Conservation (phyloP, 495 filamentous ascomycete genomes). For the Chaetomidium leptoderma region DNA sequence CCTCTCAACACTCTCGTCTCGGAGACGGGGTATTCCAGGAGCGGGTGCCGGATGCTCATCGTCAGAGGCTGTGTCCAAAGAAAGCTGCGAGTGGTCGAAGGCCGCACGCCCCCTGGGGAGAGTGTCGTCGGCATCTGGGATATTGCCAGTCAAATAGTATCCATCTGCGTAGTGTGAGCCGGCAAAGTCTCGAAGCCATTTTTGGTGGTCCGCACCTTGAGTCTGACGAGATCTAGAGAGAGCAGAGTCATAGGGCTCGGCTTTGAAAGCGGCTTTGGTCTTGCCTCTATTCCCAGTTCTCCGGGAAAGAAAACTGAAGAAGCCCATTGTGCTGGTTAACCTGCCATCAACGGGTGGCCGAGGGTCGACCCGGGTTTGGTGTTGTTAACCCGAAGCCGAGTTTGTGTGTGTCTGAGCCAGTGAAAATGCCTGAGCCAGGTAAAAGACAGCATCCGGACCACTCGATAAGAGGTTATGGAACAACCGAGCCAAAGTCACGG, state of each 20-base stretch:
- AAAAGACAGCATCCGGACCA: no score
- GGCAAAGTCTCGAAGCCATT: not conserved
- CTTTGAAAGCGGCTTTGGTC: conserved; percentile 25
- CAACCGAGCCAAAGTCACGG: no score
- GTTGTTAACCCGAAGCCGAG: no score
- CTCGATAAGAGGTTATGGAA: no score
- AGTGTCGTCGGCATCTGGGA: conserved; percentile 26
- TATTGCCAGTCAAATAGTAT: conserved; percentile 32
- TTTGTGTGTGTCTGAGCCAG: no score
- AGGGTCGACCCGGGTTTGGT: not conserved
- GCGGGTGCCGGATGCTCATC: conserved; percentile 29
- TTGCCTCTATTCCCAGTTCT: conserved; percentile 28
- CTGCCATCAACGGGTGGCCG: conserved; percentile 23
- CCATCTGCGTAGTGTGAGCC: conserved; percentile 31
- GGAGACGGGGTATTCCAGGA: conserved; percentile 30
- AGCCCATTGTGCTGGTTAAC: conserved; percentile 35
- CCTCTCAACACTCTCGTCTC: conserved; percentile 27
- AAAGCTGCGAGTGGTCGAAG: conserved; percentile 26
- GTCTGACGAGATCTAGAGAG: conserved; percentile 29
- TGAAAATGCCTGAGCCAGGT: no score
- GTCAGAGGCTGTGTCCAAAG: conserved; percentile 6
- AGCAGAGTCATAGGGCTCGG: conserved; percentile 30
- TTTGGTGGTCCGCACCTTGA: conserved; percentile 31
- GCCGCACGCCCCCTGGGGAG: conserved; percentile 29
- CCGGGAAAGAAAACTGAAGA: conserved; percentile 39